Evolutionary conservation across 2,329 filamentous ascomycete genomes (phyloP).

Genomic region (Aspergillus fumigatus): DNA sequence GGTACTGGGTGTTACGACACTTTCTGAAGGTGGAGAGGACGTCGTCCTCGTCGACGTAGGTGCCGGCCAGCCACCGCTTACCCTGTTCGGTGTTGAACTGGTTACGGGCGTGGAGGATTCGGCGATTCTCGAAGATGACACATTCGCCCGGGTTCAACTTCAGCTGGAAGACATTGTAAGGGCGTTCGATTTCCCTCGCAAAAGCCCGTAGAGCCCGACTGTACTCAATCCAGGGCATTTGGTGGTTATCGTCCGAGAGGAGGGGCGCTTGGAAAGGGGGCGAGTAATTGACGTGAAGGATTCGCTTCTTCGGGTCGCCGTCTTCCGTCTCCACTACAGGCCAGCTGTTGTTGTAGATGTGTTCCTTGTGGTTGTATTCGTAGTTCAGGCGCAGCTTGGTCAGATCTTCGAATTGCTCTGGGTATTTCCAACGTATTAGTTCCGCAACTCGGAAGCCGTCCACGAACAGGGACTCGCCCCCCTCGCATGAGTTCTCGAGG

Average conservation of each 20-base stretch:
- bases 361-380: slow-evolving; percentile 62
- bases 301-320: slow-evolving; percentile 13
- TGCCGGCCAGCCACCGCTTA: slow-evolving; percentile 76
- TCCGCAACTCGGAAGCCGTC: slow-evolving; percentile 63
- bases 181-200: slow-evolving; percentile 53
- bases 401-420: slow-evolving; percentile 34
- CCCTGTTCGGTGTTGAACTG: slow-evolving; percentile 65
- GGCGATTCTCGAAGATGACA: slow-evolving; percentile 85
- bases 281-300: slow-evolving; percentile 61
- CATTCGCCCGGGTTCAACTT: slow-evolving; percentile 78
- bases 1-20: neutral
- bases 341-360: slow-evolving; percentile 58
- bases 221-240: slow-evolving; percentile 19
- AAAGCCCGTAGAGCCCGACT: slow-evolving; percentile 55
- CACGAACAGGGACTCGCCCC: slow-evolving; percentile 82
- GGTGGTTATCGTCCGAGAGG: slow-evolving; percentile 30
- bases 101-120: slow-evolving; percentile 77
- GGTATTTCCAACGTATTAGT: slow-evolving; percentile 11
- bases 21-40: slow-evolving; percentile 46
- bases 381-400: slow-evolving; percentile 50
- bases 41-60: slow-evolving; percentile 71
- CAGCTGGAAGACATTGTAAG: slow-evolving; percentile 60
- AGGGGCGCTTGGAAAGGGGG: slow-evolving; percentile 68
- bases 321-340: slow-evolving; percentile 48
- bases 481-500: slow-evolving; percentile 70